Base-by-base conservation (phyloP, 1,139 yeast species). In the Zygosaccharomyces sapae region DNA sequence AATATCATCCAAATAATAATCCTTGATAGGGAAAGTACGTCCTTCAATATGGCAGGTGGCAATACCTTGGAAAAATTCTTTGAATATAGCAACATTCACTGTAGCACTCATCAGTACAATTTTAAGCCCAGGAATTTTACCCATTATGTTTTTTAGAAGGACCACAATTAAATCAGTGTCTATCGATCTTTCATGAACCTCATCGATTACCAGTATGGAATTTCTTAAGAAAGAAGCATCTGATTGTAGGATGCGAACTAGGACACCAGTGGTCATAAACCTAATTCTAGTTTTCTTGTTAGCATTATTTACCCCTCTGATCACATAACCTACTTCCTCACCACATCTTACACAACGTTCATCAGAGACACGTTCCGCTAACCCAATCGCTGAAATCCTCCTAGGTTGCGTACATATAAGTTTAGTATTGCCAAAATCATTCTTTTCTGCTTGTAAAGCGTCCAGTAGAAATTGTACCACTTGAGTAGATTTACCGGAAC, bases 401-500 rank as follows among this genome's bases (percentile, higher is more conserved):
- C 98, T 76, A 1, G 98, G 98, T 65, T 92, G 97, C 0, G 97
- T 89, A 65, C 97, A 89, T 3, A 90, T 70, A 5, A 92, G 85
- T 43, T 78, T 80, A 8, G 85, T 76, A 13, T 65, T 61, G 0
- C 61, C 38, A 43, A 59, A 52, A 64, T 67, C 59, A 5, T 50
- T 50, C n/a, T 54, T 46, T 6, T 50, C 43, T 5, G 44, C 39
- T 25, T 58, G 54, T 51, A 84, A 61, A 38, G 81, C 72, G 63
- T 92, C 97, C 29, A 90, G 69, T 13, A 92, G 71, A 58, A 88
- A 92, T 65, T 92, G 98, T 2, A 88, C 96, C 10, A 88, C 81
- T 63, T 89, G 97, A 0, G 97, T 89, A 0, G 96, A 86, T 62
- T 89, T 89, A 55, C 97, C 97, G 0, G 96, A 88, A 56, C 98